phyloP scores from a whole-genome alignment of 179 eudicot genomes.

The Drosera spatulata region DNA sequence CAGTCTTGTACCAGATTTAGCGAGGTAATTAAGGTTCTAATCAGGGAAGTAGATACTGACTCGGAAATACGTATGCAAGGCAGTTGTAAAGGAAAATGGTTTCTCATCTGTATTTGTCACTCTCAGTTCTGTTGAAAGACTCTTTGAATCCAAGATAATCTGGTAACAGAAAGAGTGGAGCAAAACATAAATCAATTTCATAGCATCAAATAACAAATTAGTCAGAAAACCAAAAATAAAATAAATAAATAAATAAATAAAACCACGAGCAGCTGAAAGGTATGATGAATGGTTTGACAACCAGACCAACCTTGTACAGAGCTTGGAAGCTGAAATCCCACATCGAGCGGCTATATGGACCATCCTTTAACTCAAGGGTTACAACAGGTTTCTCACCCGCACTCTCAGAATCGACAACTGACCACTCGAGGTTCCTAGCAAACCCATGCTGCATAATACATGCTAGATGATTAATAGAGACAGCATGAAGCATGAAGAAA shows the following conservation, averaged over 20 bases:
- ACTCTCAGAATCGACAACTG: conserved; percentile 58
- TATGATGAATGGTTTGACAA: too few species aligned
- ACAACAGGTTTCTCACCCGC: conserved; percentile 58
- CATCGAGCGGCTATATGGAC: conserved; percentile 80
- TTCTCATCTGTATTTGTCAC: conserved; percentile 76
- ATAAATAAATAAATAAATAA: too few species aligned
- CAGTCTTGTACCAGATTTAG: neutral
- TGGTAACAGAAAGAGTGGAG: conserved; percentile 26
- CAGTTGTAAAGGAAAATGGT: conserved; percentile 77
- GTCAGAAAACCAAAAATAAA: neutral
- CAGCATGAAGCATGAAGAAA: too few species aligned
- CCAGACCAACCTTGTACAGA: conserved; percentile 53
- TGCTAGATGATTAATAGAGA: neutral
- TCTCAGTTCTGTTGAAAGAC: conserved; percentile 73
- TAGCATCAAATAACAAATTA: neutral
- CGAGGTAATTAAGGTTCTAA: neutral
- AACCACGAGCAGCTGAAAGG: neutral
- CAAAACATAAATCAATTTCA: conserved; percentile 2
- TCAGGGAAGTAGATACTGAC: conserved; percentile 31
- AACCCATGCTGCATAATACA: conserved; percentile 71
- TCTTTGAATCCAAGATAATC: conserved; percentile 61
- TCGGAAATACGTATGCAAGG: conserved; percentile 85
- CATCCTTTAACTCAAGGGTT: conserved; percentile 78
- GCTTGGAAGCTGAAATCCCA: conserved; percentile 97
- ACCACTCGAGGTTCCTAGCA: conserved; percentile 87